Percentiles rank a stretch among this genome's conserved stretches.
Evolutionary conservation across 169 alveolate species (phyloP).

Genomic region (Miamiensis avidus): DNA sequence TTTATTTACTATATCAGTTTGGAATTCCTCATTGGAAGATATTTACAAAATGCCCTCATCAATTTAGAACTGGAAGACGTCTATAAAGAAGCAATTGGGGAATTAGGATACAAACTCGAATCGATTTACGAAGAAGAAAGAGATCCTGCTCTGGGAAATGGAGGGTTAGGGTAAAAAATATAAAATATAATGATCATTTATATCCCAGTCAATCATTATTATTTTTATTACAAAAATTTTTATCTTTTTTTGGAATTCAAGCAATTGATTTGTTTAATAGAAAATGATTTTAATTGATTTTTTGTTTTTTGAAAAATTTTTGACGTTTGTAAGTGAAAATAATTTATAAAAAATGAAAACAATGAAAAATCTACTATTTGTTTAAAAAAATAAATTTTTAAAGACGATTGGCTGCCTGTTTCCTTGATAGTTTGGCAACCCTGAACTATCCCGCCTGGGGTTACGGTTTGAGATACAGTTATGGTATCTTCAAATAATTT

Average conservation of each 20-base stretch:
- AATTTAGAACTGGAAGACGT: constrained; percentile 89
- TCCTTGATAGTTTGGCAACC: constrained; percentile 95
- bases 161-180: constrained; percentile 91
- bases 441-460: constrained; percentile 96
- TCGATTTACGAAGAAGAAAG: constrained; percentile 93
- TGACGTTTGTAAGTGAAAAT: no score
- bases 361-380: no score
- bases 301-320: no score
- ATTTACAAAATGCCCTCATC: constrained; percentile 92
- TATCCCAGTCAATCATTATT: no score
- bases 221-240: no score
- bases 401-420: constrained; percentile 95
- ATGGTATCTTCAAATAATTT: constrained; percentile 95
- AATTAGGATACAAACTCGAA: constrained; percentile 92
- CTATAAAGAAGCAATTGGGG: constrained; percentile 89
- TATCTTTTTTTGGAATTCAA: no score
- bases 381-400: no score
- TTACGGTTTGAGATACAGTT: constrained; percentile 96
- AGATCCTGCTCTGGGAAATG: constrained; percentile 98
- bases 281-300: no score
- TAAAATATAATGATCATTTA: background rate
- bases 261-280: no score
- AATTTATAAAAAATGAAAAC: no score
- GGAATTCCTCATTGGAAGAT: constrained; percentile 94
- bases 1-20: constrained; percentile 92